Evolutionary conservation across 805 yeast genomes (phyloP).

Genomic region (Yamadazyma nakazawae): DNA sequence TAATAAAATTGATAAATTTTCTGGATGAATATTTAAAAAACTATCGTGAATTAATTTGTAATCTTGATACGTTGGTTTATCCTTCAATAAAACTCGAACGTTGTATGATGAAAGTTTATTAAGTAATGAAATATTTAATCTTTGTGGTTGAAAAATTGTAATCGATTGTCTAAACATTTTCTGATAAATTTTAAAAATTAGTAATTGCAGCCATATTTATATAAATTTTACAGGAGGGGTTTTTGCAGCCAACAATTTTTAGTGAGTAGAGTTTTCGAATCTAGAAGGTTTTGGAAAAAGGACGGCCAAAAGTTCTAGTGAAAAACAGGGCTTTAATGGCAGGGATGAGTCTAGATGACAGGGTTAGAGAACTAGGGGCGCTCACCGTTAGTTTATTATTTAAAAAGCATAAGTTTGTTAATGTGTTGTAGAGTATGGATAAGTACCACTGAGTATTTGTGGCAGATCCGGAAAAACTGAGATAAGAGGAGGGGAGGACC

Average conservation of each 20-base stretch:
- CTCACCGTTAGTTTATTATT: too few species aligned
- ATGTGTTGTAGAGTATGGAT: too few species aligned
- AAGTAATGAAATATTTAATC: slow-evolving; percentile 10
- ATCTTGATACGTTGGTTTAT: slow-evolving; percentile 23
- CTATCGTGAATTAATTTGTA: slow-evolving; percentile 24
- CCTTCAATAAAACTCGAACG: slow-evolving; percentile 10
- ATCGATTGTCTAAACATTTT: slow-evolving; percentile 15
- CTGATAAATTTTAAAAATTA: too few species aligned
- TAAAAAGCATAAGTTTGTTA: too few species aligned
- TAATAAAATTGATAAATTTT: slow-evolving; percentile 25
- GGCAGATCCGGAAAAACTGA: not conserved
- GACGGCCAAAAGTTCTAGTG: too few species aligned
- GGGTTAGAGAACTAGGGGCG: not conserved
- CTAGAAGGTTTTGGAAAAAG: not conserved
- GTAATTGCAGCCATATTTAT: slow-evolving; percentile 4
- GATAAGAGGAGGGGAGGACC: slow-evolving; percentile 1
- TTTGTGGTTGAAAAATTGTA: slow-evolving; percentile 13
- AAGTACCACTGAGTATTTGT: not conserved
- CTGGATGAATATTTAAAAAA: slow-evolving; percentile 34
- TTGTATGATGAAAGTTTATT: slow-evolving; percentile 9
- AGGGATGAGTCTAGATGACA: too few species aligned
- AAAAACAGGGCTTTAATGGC: too few species aligned
- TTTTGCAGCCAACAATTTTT: slow-evolving; percentile 16
- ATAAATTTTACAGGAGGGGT: slow-evolving; percentile 6
- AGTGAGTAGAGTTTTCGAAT: not conserved